phyloP scores from a whole-genome alignment of 768 basidiomycete species.

The Rhodotorula diobovata region DNA sequence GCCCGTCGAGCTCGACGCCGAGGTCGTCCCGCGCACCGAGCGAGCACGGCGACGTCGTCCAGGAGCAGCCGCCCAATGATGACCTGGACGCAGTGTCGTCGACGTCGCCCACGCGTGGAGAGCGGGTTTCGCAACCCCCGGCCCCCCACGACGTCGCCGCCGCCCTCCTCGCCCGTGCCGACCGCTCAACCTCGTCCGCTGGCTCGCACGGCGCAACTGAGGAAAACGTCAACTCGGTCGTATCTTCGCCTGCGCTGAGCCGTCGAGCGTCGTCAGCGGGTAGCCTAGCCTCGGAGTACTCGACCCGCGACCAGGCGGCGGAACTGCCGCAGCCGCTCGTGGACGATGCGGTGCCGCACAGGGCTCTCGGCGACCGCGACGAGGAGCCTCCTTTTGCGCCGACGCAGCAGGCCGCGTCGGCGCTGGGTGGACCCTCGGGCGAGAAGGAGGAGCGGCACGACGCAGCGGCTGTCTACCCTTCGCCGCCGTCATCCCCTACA shows the following conservation, averaged over 20 bases:
- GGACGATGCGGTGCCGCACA: too few species aligned
- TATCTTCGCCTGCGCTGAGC: not conserved
- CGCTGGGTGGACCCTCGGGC: not conserved
- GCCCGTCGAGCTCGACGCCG: too few species aligned
- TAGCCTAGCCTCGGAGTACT: not conserved
- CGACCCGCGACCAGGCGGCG: not conserved
- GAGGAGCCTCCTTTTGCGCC: not conserved
- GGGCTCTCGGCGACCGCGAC: not conserved
- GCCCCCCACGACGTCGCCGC: not conserved
- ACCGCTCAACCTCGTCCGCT: not conserved
- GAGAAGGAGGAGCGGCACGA: not conserved
- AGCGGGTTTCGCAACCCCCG: not conserved
- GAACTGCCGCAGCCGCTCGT: too few species aligned
- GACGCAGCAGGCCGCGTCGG: not conserved
- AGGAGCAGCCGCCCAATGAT: too few species aligned
- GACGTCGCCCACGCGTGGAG: too few species aligned
- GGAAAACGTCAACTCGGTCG: not conserved
- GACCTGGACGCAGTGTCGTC: too few species aligned
- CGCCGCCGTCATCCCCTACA: slow-evolving; percentile 11
- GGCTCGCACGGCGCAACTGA: not conserved
- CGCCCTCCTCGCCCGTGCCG: not conserved
- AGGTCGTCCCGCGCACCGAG: not conserved
- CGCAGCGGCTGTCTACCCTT: slow-evolving; percentile 3
- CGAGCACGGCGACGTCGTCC: too few species aligned
- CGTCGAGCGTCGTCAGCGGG: not conserved